phyloP scores from a whole-genome alignment of 768 basidiomycete genomes.

The Mycena rebaudengoi region DNA sequence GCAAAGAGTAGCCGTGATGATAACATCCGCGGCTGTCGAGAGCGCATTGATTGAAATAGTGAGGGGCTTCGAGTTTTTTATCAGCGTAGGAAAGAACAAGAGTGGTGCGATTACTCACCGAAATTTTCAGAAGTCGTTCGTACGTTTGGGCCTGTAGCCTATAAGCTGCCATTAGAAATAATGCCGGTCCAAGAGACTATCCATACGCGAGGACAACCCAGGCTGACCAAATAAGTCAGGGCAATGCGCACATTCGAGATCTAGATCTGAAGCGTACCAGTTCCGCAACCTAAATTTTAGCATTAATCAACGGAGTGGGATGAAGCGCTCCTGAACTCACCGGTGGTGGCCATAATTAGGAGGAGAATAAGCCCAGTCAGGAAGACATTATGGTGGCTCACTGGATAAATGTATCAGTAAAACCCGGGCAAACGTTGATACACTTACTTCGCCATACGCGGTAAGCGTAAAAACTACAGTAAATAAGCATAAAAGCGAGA shows the following conservation, averaged over 20 bases:
- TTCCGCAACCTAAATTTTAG: constrained; percentile 39
- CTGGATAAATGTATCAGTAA: constrained; percentile 32
- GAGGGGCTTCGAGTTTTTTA: constrained; percentile 41
- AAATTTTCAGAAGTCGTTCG: constrained; percentile 42
- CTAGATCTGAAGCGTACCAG: constrained; percentile 34
- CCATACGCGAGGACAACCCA: constrained; percentile 54
- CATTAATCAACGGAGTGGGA: neutral
- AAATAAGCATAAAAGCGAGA: neutral
- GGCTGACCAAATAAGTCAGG: constrained; percentile 31
- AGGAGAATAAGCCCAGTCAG: constrained; percentile 42
- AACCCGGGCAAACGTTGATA: no score
- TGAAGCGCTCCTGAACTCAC: constrained; percentile 27
- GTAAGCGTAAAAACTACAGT: constrained; percentile 53
- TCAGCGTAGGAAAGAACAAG: neutral
- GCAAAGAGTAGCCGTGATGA: constrained; percentile 59
- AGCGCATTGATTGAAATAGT: constrained; percentile 62
- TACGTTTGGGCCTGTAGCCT: constrained; percentile 52
- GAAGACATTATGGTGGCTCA: constrained; percentile 50
- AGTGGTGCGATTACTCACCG: constrained; percentile 35
- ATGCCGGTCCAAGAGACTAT: no score
- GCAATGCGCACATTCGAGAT: neutral
- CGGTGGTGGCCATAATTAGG: constrained; percentile 41
- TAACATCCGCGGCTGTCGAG: constrained; percentile 54
- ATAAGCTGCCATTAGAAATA: neutral
- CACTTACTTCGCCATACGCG: constrained; percentile 58